These are phyloP conservation scores for Senna tora DNA, from an alignment of 306 rosid genomes.

Conservation along the genomic window DNA sequence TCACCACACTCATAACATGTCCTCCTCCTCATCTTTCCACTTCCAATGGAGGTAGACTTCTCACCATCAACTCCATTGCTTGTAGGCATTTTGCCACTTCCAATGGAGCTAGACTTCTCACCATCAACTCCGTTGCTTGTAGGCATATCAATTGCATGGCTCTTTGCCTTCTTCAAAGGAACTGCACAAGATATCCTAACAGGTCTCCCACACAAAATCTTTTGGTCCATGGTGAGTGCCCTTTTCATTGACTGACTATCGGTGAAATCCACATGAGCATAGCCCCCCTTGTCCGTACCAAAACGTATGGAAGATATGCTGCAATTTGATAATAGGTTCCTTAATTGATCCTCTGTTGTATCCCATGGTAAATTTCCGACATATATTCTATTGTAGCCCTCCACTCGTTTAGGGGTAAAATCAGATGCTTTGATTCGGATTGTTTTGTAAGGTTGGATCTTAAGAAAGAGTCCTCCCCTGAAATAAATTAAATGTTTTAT, in stretches of 20 bases:
- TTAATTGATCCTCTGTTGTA: slow-evolving; percentile 73
- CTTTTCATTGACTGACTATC: slow-evolving; percentile 62
- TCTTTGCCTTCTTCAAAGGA: slow-evolving; percentile 60
- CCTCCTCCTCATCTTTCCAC: slow-evolving; percentile 79
- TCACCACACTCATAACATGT: slow-evolving; percentile 87
- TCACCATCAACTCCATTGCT: slow-evolving; percentile 31
- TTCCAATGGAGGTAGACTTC: slow-evolving; percentile 37
- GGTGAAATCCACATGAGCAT: slow-evolving; percentile 78
- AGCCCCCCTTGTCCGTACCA: slow-evolving; percentile 88
- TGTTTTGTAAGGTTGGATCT: slow-evolving; percentile 70
- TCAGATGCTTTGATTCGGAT: slow-evolving; percentile 54
- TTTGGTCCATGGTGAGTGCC: slow-evolving; percentile 78
- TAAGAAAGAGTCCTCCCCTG: slow-evolving; percentile 95
- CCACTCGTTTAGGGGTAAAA: slow-evolving; percentile 71
- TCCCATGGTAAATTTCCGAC: slow-evolving; percentile 92
- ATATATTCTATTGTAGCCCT: slow-evolving; percentile 90
- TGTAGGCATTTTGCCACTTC: slow-evolving; percentile 63
- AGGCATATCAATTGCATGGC: slow-evolving; percentile 32
- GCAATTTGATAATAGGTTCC: slow-evolving; percentile 65
- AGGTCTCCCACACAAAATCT: slow-evolving; percentile 64
- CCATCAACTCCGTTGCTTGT: slow-evolving; percentile 25
- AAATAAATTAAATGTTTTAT: slow-evolving; percentile 35
- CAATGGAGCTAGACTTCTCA: slow-evolving; percentile 36
- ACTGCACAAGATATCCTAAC: slow-evolving; percentile 83
- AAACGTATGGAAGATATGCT: slow-evolving; percentile 62